Evolutionary conservation across 495 filamentous ascomycete genomes (phyloP).

Genomic region (Aspergillus funiculosus): DNA sequence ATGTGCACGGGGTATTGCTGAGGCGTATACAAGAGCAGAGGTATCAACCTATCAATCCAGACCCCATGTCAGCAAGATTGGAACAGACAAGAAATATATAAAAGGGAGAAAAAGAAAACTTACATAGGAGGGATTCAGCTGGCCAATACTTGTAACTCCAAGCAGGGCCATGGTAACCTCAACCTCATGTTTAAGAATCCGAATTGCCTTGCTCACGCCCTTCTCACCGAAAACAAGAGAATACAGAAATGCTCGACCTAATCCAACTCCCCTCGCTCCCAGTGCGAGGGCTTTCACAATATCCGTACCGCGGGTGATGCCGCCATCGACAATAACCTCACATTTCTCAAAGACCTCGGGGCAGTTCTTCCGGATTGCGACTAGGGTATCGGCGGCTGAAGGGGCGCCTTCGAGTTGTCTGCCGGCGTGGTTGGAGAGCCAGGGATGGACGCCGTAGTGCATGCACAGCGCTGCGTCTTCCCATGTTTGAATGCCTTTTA

Average conservation of each 20-base stretch:
- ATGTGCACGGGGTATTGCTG: too few relatives aligned
- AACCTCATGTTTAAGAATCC: background rate
- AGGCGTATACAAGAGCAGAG: too few relatives aligned
- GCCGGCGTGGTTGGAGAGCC: constrained; percentile 13
- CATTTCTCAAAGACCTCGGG: background rate
- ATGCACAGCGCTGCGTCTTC: constrained; percentile 65
- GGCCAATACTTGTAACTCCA: background rate
- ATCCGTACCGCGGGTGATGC: constrained; percentile 7
- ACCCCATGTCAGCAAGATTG: too few relatives aligned
- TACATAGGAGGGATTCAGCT: background rate
- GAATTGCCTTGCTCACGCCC: background rate
- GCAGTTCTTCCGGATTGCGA: constrained; percentile 5
- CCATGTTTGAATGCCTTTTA: constrained; percentile 85
- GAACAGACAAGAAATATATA: too few relatives aligned
- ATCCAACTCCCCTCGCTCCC: background rate
- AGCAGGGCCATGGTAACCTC: background rate
- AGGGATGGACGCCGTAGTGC: constrained; percentile 19
- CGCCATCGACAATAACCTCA: constrained; percentile 11
- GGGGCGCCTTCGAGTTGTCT: constrained; percentile 1
- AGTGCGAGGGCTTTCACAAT: constrained; percentile 12
- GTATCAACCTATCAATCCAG: too few relatives aligned
- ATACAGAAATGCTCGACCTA: constrained; percentile 14
- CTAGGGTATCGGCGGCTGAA: background rate
- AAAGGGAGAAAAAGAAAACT: too few relatives aligned
- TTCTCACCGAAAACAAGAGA: constrained; percentile 26